Evolutionary conservation across 1,139 yeast species (phyloP).

Genomic region (Blastobotrys apis): DNA sequence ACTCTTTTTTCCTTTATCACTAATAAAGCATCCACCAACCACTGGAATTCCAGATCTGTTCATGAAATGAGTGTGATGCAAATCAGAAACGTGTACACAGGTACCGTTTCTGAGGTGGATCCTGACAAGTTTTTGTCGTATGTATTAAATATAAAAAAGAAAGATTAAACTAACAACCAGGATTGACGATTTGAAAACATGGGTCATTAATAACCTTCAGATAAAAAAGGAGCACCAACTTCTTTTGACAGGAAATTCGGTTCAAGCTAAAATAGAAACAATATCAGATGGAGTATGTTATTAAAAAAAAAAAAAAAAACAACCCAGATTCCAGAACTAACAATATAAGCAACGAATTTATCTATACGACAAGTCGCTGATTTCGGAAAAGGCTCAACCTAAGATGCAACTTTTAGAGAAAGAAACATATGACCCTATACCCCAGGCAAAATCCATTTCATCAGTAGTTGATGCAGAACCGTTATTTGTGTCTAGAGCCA

Average conservation of each 20-base stretch:
- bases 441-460: background rate
- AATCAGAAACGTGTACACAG: conserved; percentile 13
- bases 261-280: conserved; percentile 30
- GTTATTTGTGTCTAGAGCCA: conserved; percentile 10
- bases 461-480: conserved; percentile 5
- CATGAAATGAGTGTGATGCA: conserved; percentile 9
- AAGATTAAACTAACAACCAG: conserved; percentile 7
- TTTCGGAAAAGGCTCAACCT: conserved; percentile 10
- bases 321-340: no score
- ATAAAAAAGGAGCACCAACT: conserved; percentile 29
- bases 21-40: no score
- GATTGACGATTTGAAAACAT: conserved; percentile 29
- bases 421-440: background rate
- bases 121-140: conserved; percentile 12
- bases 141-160: background rate
- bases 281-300: conserved; percentile 24
- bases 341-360: conserved; percentile 25
- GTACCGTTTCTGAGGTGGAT: conserved; percentile 8
- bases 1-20: no score
- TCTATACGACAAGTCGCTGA: conserved; percentile 27
- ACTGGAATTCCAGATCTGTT: no score
- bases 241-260: conserved; percentile 29
- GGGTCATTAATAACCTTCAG: conserved; percentile 41
- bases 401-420: background rate
- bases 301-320: no score